Evolutionary conservation across 2,329 filamentous ascomycete species (phyloP).

Genomic region (Conoideocrella luteorostrata): DNA sequence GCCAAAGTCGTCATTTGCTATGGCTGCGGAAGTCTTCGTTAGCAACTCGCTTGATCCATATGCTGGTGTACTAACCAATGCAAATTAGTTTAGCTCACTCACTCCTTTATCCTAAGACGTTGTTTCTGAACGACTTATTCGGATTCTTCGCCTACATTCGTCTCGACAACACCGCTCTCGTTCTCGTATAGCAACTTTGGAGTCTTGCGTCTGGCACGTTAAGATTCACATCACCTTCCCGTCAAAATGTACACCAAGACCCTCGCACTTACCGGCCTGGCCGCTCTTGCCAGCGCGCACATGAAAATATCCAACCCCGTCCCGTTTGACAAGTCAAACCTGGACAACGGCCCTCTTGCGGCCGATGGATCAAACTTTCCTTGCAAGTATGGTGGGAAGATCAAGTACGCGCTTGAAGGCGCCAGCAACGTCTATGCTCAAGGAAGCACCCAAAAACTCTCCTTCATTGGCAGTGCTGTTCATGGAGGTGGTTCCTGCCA

Average conservation of each 20-base stretch:
- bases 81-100: neutral
- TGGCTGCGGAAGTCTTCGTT: too few relatives aligned
- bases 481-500: constrained; percentile 95
- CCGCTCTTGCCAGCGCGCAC: constrained; percentile 61
- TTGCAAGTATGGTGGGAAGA: constrained; percentile 59
- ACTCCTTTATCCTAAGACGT: neutral
- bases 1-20: too few relatives aligned
- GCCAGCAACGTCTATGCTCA: constrained; percentile 51
- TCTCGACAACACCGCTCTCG: constrained; percentile 19
- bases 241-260: constrained; percentile 47
- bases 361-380: constrained; percentile 64
- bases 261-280: constrained; percentile 48
- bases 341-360: constrained; percentile 58
- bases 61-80: constrained; percentile 1
- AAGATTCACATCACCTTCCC: constrained; percentile 10
- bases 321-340: constrained; percentile 44
- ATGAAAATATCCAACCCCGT: constrained; percentile 65
- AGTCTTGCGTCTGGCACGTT: constrained; percentile 27
- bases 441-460: constrained; percentile 39
- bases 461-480: constrained; percentile 64
- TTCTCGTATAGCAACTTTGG: constrained; percentile 1
- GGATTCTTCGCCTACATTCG: neutral
- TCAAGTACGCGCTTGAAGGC: constrained; percentile 33
- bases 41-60: too few relatives aligned
- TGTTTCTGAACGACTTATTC: neutral